Base-by-base conservation (phyloP, 257 asterid species). In the Jacaranda copaia region DNA sequence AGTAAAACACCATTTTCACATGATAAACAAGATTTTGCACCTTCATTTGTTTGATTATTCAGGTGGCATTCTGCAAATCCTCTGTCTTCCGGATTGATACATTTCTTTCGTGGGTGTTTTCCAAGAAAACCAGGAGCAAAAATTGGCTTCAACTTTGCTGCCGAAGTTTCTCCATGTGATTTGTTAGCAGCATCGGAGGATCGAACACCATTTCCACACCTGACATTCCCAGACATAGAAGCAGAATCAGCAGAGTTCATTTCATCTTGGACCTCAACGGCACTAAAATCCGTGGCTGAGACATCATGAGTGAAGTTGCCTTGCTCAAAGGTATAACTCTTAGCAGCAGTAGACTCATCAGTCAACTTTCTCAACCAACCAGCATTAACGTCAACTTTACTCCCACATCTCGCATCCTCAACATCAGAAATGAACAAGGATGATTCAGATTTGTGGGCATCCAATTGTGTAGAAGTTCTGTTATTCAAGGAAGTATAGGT, bases 41-140 rank as follows among this genome's bases (percentile, higher is more conserved):
- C 72, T 18, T 75, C 85, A 49, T 75, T 67, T 19, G 60, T 61
- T 20, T 78, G 73, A 76, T 70, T 52, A 51, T 46, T 64, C 25
- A 14, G 62, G 75, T 15, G 53, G 83, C 43, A 19, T 48, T 68
- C 81, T 11, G 51, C 58, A 4, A 83, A 71, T 68, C 14, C 75
- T 81, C 61, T 69, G 55, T 52, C 63, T 43, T 63, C 81, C 36
- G 59, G 77, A 84, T 78, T 79, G 14, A 32, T 64, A 53, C 39
- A 39, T 77, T 63, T 85, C 61, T 57, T 83, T 48, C 75, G 77
- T 32, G 80, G 83, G n/a, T 71, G 84, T 75, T 87, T 93, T 51
- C 77, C 89, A 46, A 89, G 96, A 84, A 91, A 93, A 14, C 98
- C 98, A 35, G 85, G 88, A 73, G 79, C 49, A 43, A 93, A 79